Percentiles rank a stretch among this genome's conserved stretches.
Conservation (phyloP, 768 basidiomycete genomes). For the Erythrobasidium yunnanense region DNA sequence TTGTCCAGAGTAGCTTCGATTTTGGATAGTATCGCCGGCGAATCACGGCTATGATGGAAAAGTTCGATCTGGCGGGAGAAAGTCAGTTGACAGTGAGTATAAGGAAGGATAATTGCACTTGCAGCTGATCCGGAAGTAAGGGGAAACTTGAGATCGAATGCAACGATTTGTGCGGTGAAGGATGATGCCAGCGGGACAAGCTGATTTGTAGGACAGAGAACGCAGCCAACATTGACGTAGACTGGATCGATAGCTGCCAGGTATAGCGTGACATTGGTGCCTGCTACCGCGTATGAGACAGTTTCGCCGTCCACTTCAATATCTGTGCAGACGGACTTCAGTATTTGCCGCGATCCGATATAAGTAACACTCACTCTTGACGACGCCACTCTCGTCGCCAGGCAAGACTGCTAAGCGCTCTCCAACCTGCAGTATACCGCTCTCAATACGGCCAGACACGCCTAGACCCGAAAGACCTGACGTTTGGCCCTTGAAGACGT, state of each 20-base stretch:
- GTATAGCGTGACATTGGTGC: conserved; percentile 75
- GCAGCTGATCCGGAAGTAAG: conserved; percentile 79
- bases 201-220: conserved; percentile 65
- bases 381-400: conserved; percentile 76
- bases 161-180: conserved; percentile 78
- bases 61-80: conserved; percentile 59
- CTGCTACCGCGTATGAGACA: conserved; percentile 78
- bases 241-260: conserved; percentile 73
- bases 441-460: conserved; percentile 70
- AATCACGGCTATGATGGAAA: conserved; percentile 85
- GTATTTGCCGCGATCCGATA: too few species aligned
- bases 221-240: conserved; percentile 74
- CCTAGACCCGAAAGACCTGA: conserved; percentile 57
- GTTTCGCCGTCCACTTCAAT: conserved; percentile 71
- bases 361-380: conserved; percentile 53
- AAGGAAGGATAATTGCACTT: conserved; percentile 34
- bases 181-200: conserved; percentile 62
- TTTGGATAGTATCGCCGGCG: conserved; percentile 76
- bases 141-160: conserved; percentile 84
- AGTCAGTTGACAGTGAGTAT: neutral
- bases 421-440: conserved; percentile 83
- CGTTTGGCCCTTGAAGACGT: conserved; percentile 83
- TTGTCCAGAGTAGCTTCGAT: conserved; percentile 71
- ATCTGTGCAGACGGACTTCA: too few species aligned
- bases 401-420: conserved; percentile 77